Base-by-base conservation (phyloP, 2,329 filamentous ascomycete species). In the Mollisiaceae sp. region DNA sequence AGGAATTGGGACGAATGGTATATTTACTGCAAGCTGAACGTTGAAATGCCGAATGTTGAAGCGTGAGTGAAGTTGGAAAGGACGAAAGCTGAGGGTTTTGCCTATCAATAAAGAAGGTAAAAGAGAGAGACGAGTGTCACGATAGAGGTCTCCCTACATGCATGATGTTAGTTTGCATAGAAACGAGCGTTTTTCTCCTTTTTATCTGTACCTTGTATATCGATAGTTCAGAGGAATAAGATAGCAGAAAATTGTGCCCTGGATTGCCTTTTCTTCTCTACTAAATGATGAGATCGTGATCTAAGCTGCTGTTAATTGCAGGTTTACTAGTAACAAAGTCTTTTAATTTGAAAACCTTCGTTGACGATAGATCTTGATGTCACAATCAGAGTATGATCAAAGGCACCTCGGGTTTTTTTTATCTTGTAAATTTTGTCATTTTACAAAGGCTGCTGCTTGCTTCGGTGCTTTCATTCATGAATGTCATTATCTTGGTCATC, bases 131-230 rank as follows among this genome's bases (percentile, higher is more conserved):
- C 4, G 24, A 24, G 6, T 50, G 45, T 50, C n/a, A 50, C 45
- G 45, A 50, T 50, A 50, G n/a, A 22, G 14, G n/a, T 2, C 18
- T 50, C 45, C 45, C 20, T 50, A 24, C 45, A 41, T 41, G 38
- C 38, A 41, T 41, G 38, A 18, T 50, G n/a, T 20, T 50, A 22
- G 45, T n/a, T 12, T 20, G 45, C n/a, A 24, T 50, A n/a, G 18
- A 50, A 50, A n/a, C n/a, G 22, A 50, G 4, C 4, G 18, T n/a
- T 50, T 50, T 50, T 22, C 22, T 22, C 45, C 24, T 50, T 4
- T 24, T n/a, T 50, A 50, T n/a, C 20, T 50, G 45, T 50, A 50
- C n/a, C 45, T 47, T 47, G 45, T 45, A 50, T 50, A 50, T 22
- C 45, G 45, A 50, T 14, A n/a, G 22, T 22, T 50, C 43, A 45